Evolutionary conservation across 1,284 basidiomycete species (phyloP), one percentile per base, ranked within the genome.

Genomic region (Leccinum subspadiceum): DNA sequence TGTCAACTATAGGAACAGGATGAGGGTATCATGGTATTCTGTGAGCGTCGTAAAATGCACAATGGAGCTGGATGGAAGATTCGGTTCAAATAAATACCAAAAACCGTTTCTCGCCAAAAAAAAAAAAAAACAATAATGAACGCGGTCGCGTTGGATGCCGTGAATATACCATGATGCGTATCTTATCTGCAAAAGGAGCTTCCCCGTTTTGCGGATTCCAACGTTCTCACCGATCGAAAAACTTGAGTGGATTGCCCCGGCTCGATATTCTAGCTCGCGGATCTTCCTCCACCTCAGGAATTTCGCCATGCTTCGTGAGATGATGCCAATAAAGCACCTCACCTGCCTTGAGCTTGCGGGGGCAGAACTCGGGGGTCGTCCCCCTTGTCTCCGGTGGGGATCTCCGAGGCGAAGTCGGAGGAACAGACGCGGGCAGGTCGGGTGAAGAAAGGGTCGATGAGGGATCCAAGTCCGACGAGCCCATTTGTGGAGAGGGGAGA

Each of bases 271-370:
- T 76, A 9, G 85, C 84, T 24, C 84, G 79, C 35, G 76, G 66
- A 70, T 89, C 84, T 63, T 90, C 84, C 51, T 72, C 71, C 7
- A 87, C 84, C 24, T 81, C 84, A 24, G 85, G 83, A 60, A 89
- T 87, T 77, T 94, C 92, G 6, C 92, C 92, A 60, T 81, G 84
- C 55, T 82, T 79, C 31, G 81, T 73, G 58, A 94, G 84, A 68
- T 93, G 86, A 69, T 90, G 88, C 92, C 92, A 94, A 70, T 84
- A 92, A 7, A 94, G 74, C 10, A 84, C 71, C 65, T 92, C 89
- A 26, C 91, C 92, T 5, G 80, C 75, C 67, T 76, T 78, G 20
- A 92, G 79, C 46, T 72, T 75, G 51, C 77, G 76, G 44, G 69
- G 66, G 46, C 64, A 69, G 17, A 62, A 44, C 41, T 75, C 71